These are phyloP conservation scores for Aspergillus bertholletiae DNA, from an alignment of 495 filamentous ascomycete species.

Conservation along the genomic window DNA sequence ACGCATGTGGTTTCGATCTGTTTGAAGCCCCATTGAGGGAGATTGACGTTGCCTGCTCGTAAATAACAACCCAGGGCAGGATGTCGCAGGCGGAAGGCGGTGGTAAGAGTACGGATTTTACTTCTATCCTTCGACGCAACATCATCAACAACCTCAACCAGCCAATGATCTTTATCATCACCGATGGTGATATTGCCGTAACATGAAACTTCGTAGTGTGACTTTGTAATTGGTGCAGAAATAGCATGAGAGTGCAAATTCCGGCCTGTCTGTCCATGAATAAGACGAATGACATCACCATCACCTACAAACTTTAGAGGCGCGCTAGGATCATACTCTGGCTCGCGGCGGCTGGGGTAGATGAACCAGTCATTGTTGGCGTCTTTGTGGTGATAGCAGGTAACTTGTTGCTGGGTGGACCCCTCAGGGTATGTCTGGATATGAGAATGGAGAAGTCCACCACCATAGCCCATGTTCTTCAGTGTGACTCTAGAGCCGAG, in stretches of 20 bases:
- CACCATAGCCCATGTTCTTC: slow-evolving; percentile 99
- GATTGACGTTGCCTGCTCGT: slow-evolving; percentile 90
- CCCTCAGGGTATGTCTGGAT: slow-evolving; percentile 96
- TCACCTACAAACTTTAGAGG: slow-evolving; percentile 72
- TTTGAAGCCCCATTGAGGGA: slow-evolving; percentile 99
- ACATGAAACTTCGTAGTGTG: slow-evolving; percentile 85
- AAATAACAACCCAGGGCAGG: slow-evolving; percentile 85
- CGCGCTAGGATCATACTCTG: slow-evolving; percentile 67
- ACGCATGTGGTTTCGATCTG: slow-evolving; percentile 96
- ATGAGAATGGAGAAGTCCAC: slow-evolving; percentile 95
- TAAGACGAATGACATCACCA: slow-evolving; percentile 76
- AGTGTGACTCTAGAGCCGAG: slow-evolving; percentile 85
- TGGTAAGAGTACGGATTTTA: slow-evolving; percentile 87
- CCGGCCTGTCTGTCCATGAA: slow-evolving; percentile 92
- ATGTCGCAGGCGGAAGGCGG: slow-evolving; percentile 87
- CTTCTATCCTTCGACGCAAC: slow-evolving; percentile 80
- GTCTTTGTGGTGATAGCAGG: slow-evolving; percentile 99
- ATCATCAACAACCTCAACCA: slow-evolving; percentile 86
- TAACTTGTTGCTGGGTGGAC: slow-evolving; percentile 91
- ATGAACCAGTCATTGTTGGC: slow-evolving; percentile 99
- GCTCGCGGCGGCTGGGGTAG: slow-evolving; percentile 78
- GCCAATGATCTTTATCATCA: slow-evolving; percentile 98
- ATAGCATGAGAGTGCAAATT: slow-evolving; percentile 94
- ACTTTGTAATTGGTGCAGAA: slow-evolving; percentile 82
- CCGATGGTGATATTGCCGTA: slow-evolving; percentile 97